Percentiles rank a stretch among this genome's conserved stretches.
These are phyloP conservation scores for Rhipidocladum racemiflorum DNA, from an alignment of 176 grass and related monocot genomes.

Conservation along the genomic window DNA sequence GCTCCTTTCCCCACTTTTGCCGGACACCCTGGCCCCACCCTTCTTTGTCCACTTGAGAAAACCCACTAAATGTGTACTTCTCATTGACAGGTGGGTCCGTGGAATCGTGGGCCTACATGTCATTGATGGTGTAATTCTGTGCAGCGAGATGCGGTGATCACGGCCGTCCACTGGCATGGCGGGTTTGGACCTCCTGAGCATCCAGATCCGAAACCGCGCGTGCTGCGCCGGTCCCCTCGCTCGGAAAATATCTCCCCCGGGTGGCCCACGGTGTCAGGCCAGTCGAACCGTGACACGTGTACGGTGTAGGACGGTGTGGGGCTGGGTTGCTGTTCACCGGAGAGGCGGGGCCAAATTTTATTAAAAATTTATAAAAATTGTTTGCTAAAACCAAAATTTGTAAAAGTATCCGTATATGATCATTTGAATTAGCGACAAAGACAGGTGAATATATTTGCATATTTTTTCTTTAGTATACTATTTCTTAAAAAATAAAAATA, in stretches of 20 bases:
- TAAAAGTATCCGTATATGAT: too few relatives aligned
- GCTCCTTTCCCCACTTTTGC: slow-evolving; percentile 23
- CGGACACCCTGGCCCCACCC: slow-evolving; percentile 6
- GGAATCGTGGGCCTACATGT: fast-evolving
- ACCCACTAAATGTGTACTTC: fast-evolving
- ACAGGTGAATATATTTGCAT: too few relatives aligned
- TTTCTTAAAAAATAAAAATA: too few relatives aligned
- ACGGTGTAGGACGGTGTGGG: neutral
- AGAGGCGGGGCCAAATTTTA: neutral
- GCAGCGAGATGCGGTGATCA: neutral
- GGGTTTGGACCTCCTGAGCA: neutral
- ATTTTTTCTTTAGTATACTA: too few relatives aligned
- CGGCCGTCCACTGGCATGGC: neutral
- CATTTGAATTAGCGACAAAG: too few relatives aligned
- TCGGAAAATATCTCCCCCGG: neutral
- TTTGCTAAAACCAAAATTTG: too few relatives aligned
- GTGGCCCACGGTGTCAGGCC: neutral
- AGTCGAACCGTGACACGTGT: neutral
- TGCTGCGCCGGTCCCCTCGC: neutral
- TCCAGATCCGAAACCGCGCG: neutral
- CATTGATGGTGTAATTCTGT: fast-evolving
- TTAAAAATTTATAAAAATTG: too few relatives aligned
- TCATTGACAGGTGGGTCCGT: neutral
- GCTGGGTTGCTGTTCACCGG: neutral
- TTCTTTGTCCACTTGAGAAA: neutral